Conservation (phyloP, 1,139 yeast species). For the Geotrichum phurueaensis region DNA sequence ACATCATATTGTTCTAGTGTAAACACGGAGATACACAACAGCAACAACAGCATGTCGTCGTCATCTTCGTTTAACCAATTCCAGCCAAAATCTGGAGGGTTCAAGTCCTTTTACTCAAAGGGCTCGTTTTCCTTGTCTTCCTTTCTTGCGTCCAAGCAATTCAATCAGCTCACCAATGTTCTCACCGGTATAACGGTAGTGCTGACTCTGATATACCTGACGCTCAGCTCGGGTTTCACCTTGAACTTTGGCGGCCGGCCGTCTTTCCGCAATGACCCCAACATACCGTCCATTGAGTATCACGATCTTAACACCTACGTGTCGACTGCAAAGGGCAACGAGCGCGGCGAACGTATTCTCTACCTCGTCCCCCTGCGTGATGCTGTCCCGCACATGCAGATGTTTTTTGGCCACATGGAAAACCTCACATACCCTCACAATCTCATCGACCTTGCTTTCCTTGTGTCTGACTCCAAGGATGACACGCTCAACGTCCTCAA, state of each 20-base stretch:
- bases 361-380: conserved; percentile 64
- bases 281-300: conserved; percentile 42
- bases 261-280: conserved; percentile 27
- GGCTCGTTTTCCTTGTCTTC: background rate
- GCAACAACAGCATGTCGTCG: background rate
- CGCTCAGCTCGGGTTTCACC: background rate
- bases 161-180: background rate
- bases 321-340: conserved; percentile 55
- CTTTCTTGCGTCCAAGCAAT: background rate
- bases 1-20: background rate
- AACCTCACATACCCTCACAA: conserved; percentile 62
- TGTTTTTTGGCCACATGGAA: conserved; percentile 57
- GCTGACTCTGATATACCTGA: background rate
- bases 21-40: conserved; percentile 3
- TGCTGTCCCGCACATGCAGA: conserved; percentile 60
- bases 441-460: conserved; percentile 56
- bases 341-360: conserved; percentile 50
- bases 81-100: background rate
- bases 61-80: background rate
- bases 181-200: background rate
- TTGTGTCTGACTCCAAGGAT: conserved; percentile 66
- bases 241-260: conserved; percentile 1
- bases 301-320: conserved; percentile 49
- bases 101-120: background rate
- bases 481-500: conserved; percentile 49